These are phyloP conservation scores for Ogataea pilisensis DNA, from an alignment of 805 yeast species.

Conservation along the genomic window DNA sequence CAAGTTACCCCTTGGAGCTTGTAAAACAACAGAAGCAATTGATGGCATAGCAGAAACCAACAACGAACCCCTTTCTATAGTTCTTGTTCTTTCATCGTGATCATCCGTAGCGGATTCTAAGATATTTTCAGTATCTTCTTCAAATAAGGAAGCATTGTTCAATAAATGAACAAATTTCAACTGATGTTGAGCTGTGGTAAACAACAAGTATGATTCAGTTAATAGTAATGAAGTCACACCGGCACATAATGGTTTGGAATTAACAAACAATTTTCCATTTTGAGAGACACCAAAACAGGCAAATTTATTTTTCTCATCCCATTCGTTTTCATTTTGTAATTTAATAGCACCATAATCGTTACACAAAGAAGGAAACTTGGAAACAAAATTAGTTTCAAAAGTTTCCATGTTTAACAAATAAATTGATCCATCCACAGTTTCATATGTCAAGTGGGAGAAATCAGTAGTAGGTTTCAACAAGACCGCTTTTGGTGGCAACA, in stretches of 20 bases:
- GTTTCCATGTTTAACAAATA: conserved; percentile 36
- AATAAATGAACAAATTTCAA: conserved; percentile 74
- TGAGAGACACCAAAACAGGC: conserved; percentile 70
- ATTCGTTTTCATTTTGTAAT: conserved; percentile 18
- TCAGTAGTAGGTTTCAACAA: conserved; percentile 52
- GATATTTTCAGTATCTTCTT: conserved; percentile 10
- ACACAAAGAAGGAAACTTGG: conserved; percentile 68
- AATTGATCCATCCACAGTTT: conserved; percentile 62
- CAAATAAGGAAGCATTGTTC: conserved; percentile 20
- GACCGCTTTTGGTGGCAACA: conserved; percentile 46
- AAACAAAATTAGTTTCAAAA: conserved; percentile 30
- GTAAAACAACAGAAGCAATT: conserved; percentile 75
- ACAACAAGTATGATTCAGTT: conserved; percentile 67
- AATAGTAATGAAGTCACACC: conserved; percentile 80
- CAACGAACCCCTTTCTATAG: conserved; percentile 89
- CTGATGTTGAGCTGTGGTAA: conserved; percentile 85
- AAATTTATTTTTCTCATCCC: conserved; percentile 13
- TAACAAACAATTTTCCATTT: conserved; percentile 70
- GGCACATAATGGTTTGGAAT: conserved; percentile 52
- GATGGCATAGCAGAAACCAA: conserved; percentile 79
- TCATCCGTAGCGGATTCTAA: conserved; percentile 9
- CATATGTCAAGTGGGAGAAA: conserved; percentile 48
- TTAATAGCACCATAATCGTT: conserved; percentile 49
- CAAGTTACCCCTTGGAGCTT: conserved; percentile 94
- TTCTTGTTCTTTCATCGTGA: conserved; percentile 78